A percentile compares a stretch with the other conserved stretches of the same genome.
phyloP scores from a whole-genome alignment of 495 filamentous ascomycete genomes.

The Venustampulla echinocandica region DNA sequence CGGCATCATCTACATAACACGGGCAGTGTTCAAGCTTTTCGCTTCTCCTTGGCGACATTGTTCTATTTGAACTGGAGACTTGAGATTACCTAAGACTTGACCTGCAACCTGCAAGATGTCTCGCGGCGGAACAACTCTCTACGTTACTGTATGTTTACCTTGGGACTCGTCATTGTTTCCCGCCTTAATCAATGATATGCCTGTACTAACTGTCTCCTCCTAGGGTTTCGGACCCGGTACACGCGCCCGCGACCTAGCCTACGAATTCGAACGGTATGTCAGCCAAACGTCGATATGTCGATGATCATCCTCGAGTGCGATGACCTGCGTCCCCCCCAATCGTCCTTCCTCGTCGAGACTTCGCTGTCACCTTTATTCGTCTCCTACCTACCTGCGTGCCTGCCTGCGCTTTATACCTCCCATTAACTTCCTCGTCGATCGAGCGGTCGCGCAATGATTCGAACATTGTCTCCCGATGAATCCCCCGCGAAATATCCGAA shows the following conservation, averaged over 20 bases:
- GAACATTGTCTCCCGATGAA: slow-evolving; percentile 31
- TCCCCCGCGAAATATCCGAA: slow-evolving; percentile 19
- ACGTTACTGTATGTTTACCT: slow-evolving; percentile 49
- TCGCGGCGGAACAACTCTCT: slow-evolving; percentile 88
- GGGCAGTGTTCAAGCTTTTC: too few relatives aligned
- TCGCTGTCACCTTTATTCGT: slow-evolving; percentile 31
- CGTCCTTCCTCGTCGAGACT: slow-evolving; percentile 22
- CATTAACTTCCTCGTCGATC: slow-evolving; percentile 35
- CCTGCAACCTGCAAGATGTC: slow-evolving; percentile 55
- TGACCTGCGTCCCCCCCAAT: slow-evolving; percentile 25
- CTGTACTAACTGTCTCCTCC: slow-evolving; percentile 27
- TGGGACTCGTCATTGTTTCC: not conserved
- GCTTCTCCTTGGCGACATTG: too few relatives aligned
- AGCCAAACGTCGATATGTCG: slow-evolving; percentile 34
- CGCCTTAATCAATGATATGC: not conserved
- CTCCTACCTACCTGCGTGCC: slow-evolving; percentile 27
- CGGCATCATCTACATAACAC: too few relatives aligned
- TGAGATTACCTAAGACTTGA: not conserved
- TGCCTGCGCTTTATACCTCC: slow-evolving; percentile 24
- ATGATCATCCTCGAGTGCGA: slow-evolving; percentile 36
- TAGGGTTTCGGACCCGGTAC: slow-evolving; percentile 95
- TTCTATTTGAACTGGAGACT: too few relatives aligned
- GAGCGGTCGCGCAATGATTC: slow-evolving; percentile 45
- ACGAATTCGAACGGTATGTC: slow-evolving; percentile 99
- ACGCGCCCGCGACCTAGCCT: slow-evolving; percentile 98